phyloP scores from a whole-genome alignment of 257 asterid genomes.

The Jaltomata sinuosa region DNA sequence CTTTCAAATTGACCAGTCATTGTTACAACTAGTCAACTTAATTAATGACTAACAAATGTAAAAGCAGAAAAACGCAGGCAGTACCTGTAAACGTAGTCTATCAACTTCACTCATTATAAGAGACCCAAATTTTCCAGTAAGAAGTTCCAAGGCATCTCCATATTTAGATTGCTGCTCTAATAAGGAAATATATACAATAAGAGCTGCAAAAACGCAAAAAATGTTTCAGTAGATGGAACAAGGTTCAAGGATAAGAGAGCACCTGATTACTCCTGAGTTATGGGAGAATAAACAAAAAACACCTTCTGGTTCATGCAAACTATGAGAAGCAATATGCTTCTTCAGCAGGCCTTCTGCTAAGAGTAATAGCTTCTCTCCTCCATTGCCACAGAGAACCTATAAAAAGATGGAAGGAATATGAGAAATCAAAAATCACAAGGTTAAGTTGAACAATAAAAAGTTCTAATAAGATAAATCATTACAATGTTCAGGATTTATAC shows the following conservation, averaged over 20 bases:
- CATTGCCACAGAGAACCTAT: conserved; percentile 80
- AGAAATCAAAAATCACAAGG: conserved; percentile 3
- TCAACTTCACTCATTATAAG: conserved; percentile 92
- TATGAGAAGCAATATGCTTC: conserved; percentile 86
- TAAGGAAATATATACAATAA: conserved; percentile 70
- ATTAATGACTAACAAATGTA: not conserved
- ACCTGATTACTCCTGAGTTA: conserved; percentile 9
- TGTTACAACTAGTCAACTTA: not conserved
- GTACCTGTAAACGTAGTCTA: conserved; percentile 85
- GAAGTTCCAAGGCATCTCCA: conserved; percentile 76
- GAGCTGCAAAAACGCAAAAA: conserved; percentile 61
- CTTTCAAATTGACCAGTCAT: not conserved
- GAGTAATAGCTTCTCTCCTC: conserved; percentile 64
- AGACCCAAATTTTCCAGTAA: conserved; percentile 83
- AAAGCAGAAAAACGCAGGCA: conserved; percentile 17
- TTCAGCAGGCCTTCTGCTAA: conserved; percentile 94
- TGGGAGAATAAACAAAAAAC: conserved; percentile 10
- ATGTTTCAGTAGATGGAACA: conserved; percentile 23
- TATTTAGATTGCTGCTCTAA: conserved; percentile 86
- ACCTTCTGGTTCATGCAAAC: conserved; percentile 98
- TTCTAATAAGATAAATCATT: not conserved
- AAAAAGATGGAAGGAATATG: conserved; percentile 14
- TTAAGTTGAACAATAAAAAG: not conserved
- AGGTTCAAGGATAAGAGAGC: not conserved
- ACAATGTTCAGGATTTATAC: not conserved